Evolutionary conservation across 2,329 filamentous ascomycete genomes (phyloP), one percentile per base, ranked within the genome.

Genomic region (Polychaeton citri): DNA sequence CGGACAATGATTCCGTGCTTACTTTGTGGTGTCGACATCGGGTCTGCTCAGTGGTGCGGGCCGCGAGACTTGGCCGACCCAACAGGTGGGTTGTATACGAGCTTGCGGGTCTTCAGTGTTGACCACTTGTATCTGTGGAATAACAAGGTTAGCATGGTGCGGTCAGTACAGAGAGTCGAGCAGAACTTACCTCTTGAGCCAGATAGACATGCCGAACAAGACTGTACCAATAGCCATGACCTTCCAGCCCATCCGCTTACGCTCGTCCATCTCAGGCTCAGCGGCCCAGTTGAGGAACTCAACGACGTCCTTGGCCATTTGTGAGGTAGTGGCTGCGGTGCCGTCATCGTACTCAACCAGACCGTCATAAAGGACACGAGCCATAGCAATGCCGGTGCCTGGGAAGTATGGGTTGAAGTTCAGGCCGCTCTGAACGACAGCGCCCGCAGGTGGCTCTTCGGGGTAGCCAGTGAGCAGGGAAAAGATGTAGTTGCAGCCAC

Each of bases 371-470:
- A 98, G 77, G 43, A 96, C 90, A 76, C 90, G 88, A 53, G 81
- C 88, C 90, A 98, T 98, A 55, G 83, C 90, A 62, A 98, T 98
- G 60, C 88, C 88, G 52, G 90, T 96, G 59, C 90, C 90, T 39
- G 90, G 90, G 79, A 98, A 98, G 74, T 95, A 98, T 42, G 90
- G 90, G 76, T 98, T 98, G 78, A 98, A 98, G 79, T 96, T 95
- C 66, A 98, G 79, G 57, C 90, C 90, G 43, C 79, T 76, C 53
- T 78, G 79, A 41, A 98, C 81, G 53, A 74, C 68, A 44, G 83
- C 86, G 60, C 90, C 90, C 35, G 90, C 84, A 36, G 90, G 90
- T 41, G 85, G 74, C 68, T 98, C 90, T 51, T 98, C 90, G 42
- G 90, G 90, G 66, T 98, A 98, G 52, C 90, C 90, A 38, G 90